Conservation (phyloP, 331 rosid genomes). For the Ulmus americana region DNA sequence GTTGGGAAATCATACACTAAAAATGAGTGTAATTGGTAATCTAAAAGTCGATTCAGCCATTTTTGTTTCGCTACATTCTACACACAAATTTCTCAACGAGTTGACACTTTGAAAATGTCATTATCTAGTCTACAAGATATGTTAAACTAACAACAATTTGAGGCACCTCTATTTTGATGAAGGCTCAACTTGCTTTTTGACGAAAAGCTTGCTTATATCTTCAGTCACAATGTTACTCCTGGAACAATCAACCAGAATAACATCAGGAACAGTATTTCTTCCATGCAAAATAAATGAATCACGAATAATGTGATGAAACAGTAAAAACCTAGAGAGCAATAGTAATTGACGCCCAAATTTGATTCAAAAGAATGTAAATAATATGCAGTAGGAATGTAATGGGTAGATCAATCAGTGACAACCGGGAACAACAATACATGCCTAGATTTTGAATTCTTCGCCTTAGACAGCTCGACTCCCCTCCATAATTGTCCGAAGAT, state of each 20-base stretch:
- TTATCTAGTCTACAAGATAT: conserved; percentile 17
- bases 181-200: conserved; percentile 43
- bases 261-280: conserved; percentile 5
- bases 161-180: conserved; percentile 27
- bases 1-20: not conserved
- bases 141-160: conserved; percentile 12
- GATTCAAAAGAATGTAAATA: not conserved
- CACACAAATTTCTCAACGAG: conserved; percentile 15
- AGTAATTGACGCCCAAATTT: not conserved
- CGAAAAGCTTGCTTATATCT: conserved; percentile 72
- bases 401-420: not conserved
- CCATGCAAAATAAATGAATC: not conserved
- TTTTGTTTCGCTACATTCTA: conserved; percentile 20
- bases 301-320: not conserved
- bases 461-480: not conserved
- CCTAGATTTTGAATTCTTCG: not conserved
- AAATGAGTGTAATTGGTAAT: not conserved
- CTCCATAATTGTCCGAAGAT: not conserved
- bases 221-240: conserved; percentile 80
- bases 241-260: conserved; percentile 27
- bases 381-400: not conserved
- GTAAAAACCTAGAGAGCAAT: not conserved
- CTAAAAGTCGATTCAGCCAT: not conserved
- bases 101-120: not conserved
- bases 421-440: not conserved